These are phyloP conservation scores for Trypanosoma brucei DNA, from an alignment of 208 protist genomes.

Conservation along the genomic window DNA sequence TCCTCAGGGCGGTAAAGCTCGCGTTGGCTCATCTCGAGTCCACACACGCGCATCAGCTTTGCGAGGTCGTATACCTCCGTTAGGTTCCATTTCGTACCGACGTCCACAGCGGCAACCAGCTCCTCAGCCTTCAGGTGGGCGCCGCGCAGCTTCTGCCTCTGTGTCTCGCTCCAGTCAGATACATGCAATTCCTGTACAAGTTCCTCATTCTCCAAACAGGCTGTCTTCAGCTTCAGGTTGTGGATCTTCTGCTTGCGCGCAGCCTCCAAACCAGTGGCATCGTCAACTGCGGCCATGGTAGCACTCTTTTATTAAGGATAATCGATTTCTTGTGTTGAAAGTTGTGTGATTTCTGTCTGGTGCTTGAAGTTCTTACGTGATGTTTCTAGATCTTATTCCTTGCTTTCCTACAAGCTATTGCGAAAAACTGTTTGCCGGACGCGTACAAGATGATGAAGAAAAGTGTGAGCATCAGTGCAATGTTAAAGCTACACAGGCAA, in stretches of 20 bases:
- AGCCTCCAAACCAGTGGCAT: conserved; percentile 8
- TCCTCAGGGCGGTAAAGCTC: conserved; percentile 7
- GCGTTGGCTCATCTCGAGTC: conserved; percentile 7
- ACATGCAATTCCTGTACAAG: conserved; percentile 6
- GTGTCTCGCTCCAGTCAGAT: conserved; percentile 6
- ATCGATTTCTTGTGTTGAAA: no score
- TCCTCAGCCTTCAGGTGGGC: conserved; percentile 7
- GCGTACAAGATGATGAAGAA: no score
- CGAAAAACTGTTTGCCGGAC: no score
- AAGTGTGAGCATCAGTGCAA: no score
- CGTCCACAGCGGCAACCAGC: conserved; percentile 1
- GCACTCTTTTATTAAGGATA: background rate
- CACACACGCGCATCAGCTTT: conserved; percentile 6
- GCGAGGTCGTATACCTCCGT: conserved; percentile 7
- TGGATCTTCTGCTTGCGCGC: conserved; percentile 9
- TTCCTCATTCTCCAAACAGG: conserved; percentile 8
- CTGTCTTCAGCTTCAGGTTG: conserved; percentile 10
- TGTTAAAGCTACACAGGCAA: no score
- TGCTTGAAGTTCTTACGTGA: no score
- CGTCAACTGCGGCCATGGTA: conserved; percentile 1
- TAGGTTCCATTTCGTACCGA: conserved; percentile 7
- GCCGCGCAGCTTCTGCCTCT: conserved; percentile 4
- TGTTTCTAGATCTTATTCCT: no score
- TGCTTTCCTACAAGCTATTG: no score
- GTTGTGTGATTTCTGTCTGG: no score